These are phyloP conservation scores for Phytophthora capsici DNA, from an alignment of 352 stramenopile genomes.

Conservation along the genomic window DNA sequence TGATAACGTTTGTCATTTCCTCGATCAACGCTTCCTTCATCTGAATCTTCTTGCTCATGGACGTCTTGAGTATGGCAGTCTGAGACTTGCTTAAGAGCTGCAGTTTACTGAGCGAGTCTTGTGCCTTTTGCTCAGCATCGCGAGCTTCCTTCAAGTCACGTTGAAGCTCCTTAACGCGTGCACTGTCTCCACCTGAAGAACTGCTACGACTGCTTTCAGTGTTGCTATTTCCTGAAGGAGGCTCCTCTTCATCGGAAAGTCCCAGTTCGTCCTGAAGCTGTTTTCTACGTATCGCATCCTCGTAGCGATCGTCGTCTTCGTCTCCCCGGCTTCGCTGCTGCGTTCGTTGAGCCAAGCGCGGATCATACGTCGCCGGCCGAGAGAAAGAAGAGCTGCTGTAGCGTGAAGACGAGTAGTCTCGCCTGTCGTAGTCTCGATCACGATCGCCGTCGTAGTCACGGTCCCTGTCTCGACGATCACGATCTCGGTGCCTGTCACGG, in stretches of 20 bases:
- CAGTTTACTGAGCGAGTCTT: constrained; percentile 83
- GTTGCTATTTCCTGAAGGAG: constrained; percentile 9
- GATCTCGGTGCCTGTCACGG: constrained; percentile 41
- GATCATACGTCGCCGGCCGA: constrained; percentile 84
- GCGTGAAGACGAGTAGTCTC: constrained; percentile 33
- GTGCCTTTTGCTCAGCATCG: constrained; percentile 72
- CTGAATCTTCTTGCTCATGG: constrained; percentile 82
- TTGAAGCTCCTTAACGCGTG: constrained; percentile 64
- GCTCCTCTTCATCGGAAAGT: constrained; percentile 66
- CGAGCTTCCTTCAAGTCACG: constrained; percentile 62
- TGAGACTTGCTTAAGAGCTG: constrained; percentile 87
- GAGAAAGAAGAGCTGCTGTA: constrained; percentile 68
- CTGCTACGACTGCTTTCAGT: constrained; percentile 3
- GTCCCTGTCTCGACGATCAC: constrained; percentile 44
- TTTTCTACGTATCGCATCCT: constrained; percentile 57
- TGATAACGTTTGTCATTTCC: constrained; percentile 70
- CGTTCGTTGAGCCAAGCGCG: constrained; percentile 67
- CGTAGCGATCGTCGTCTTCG: constrained; percentile 47
- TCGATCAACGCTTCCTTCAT: constrained; percentile 68
- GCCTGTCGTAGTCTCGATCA: constrained; percentile 38
- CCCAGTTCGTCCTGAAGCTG: constrained; percentile 75
- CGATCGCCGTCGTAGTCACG: constrained; percentile 40
- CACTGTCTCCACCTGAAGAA: constrained; percentile 9
- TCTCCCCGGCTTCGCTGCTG: constrained; percentile 44
- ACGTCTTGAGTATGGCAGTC: constrained; percentile 85